Conservation (phyloP, 164 flowering plant species). For the Kingdonia uniflora region DNA sequence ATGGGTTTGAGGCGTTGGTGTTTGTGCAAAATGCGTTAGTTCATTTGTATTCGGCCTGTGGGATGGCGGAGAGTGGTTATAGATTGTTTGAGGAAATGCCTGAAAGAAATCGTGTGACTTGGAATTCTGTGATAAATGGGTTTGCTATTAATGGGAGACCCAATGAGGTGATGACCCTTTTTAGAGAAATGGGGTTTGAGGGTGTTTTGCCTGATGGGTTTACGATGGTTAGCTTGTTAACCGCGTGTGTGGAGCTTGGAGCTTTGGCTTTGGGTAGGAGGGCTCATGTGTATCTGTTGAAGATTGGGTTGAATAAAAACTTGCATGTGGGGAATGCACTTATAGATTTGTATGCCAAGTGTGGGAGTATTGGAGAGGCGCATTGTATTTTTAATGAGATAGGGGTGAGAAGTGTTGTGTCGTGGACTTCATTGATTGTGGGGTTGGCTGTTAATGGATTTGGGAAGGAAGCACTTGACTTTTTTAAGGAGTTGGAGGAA, state of each 20-base stretch:
- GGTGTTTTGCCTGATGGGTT: conserved; percentile 28
- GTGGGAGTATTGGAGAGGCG: conserved; percentile 23
- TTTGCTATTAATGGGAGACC: conserved; percentile 26
- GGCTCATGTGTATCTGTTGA: conserved; percentile 21
- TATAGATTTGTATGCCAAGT: conserved; percentile 24
- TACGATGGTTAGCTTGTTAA: conserved; percentile 25
- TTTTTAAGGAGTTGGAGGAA: conserved; percentile 18
- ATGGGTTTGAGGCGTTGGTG: conserved; percentile 18
- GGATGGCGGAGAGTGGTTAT: conserved; percentile 19
- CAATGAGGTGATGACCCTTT: conserved; percentile 23
- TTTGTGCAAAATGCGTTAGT: conserved; percentile 25
- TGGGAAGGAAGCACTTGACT: conserved; percentile 21
- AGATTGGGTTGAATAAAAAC: conserved; percentile 20
- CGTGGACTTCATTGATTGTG: conserved; percentile 32
- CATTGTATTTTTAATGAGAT: conserved; percentile 21
- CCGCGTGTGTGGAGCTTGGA: conserved; percentile 30
- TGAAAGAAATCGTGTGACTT: conserved; percentile 19
- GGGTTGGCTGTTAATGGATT: conserved; percentile 27
- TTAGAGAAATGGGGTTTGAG: conserved; percentile 20
- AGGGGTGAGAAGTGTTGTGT: conserved; percentile 21
- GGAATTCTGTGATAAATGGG: conserved; percentile 32
- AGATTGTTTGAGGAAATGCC: conserved; percentile 21
- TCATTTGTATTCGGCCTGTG: conserved; percentile 21
- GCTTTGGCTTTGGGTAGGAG: conserved; percentile 27
- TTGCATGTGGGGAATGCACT: conserved; percentile 27